These are phyloP conservation scores for Starmerella etchellsii DNA, from an alignment of 805 yeast species.

Conservation along the genomic window DNA sequence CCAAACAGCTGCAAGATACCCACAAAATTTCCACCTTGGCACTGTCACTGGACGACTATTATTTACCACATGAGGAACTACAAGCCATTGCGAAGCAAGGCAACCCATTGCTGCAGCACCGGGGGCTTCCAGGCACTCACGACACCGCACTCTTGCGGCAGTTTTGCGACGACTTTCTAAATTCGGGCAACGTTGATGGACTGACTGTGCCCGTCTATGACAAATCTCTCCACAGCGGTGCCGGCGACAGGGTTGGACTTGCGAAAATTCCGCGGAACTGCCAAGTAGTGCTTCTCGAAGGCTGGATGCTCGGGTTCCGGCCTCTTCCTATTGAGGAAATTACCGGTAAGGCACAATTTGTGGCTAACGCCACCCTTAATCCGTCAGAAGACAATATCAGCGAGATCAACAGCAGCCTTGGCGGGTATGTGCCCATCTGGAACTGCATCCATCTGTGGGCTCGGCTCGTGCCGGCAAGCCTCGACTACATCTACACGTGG, in stretches of 20 bases:
- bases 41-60: constrained; percentile 78
- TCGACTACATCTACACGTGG: constrained; percentile 64
- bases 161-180: constrained; percentile 27
- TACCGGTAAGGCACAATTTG: not conserved
- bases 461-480: constrained; percentile 44
- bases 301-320: constrained; percentile 82
- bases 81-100: constrained; percentile 30
- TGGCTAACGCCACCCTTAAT: constrained; percentile 17
- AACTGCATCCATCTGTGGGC: constrained; percentile 45
- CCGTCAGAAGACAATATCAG: constrained; percentile 17
- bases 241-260: constrained; percentile 52
- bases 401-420: constrained; percentile 42
- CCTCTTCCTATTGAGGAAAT: constrained; percentile 27
- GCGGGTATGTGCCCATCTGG: constrained; percentile 44
- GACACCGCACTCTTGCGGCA: constrained; percentile 39
- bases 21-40: constrained; percentile 30
- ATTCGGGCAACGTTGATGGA: constrained; percentile 18
- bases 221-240: constrained; percentile 56
- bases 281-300: constrained; percentile 71
- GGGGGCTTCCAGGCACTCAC: constrained; percentile 94
- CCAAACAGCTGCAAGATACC: constrained; percentile 21
- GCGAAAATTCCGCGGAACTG: constrained; percentile 26
- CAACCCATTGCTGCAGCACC: constrained; percentile 52
- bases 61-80: constrained; percentile 57
- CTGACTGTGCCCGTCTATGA: constrained; percentile 54